Evolutionary conservation across 495 filamentous ascomycete species (phyloP), one percentile per base, ranked within the genome.

Genomic region (Penicillium mononematosum): DNA sequence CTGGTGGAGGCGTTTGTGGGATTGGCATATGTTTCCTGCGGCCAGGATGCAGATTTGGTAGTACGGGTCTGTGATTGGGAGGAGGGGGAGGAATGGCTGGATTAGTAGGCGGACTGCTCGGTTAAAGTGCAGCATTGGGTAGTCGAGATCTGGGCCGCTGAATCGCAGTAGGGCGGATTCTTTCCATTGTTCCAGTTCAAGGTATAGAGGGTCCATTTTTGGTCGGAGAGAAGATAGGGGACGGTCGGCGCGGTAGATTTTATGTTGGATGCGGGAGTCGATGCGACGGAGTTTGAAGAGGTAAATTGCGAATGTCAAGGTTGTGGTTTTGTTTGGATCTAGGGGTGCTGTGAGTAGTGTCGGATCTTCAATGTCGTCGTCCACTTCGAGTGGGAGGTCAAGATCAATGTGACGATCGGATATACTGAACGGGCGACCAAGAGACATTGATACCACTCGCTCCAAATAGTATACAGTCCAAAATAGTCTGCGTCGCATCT

Each of bases 381-480:
- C 75, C 32, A 78, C 64, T 27, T 79, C 74, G 9, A 76, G 41
- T 8, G 81, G 79, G 9, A 83, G 64, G 11, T 77, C 71, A 5
- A 78, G 73, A 57, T 82, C 78, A 45, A 82, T 82, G 56, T 82
- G 73, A 50, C 78, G 70, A 54, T 82, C 78, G 20, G 77, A 73
- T 19, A 82, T 78, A 41, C 78, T 81, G 56, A 78, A 77, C 0
- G 80, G 80, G 11, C 80, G 71, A 5, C 78, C 80, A 12, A 81
- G 70, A 5, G 76, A 80, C 65, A 81, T 75, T 10, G 78, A 79
- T 25, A 81, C 75, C 0, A 77, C 74, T 45, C 78, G 53, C 57
- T 82, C 78, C 4, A 82, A 66, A 44, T 79, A 81, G 58, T 82
- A 82, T 0, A 81, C 78, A 0, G 74, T 80, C 79, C 79, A 83